Evolutionary conservation across 75 land plant genomes (phyloP).

Genomic region (Larix kaempferi): DNA sequence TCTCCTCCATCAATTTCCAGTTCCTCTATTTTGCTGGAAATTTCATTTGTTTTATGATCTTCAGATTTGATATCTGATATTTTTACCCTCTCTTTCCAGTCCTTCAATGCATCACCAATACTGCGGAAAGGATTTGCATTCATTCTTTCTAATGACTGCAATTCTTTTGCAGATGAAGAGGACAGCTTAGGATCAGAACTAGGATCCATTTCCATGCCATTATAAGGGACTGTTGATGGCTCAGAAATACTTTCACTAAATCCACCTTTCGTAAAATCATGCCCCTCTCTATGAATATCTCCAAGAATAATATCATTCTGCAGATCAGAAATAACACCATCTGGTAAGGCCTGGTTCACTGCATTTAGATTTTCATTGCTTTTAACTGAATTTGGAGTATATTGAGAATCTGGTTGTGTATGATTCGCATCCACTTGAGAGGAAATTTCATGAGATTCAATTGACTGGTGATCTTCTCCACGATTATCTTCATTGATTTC

Average conservation of each 20-base stretch:
- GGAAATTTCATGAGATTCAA: conserved; percentile 8
- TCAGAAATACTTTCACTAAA: conserved; percentile 21
- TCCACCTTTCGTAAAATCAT: conserved; percentile 21
- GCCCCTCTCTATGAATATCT: conserved; percentile 5
- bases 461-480: conserved; percentile 18
- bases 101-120: conserved; percentile 85
- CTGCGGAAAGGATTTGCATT: conserved; percentile 78
- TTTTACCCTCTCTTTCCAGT: conserved; percentile 87
- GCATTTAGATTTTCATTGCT: conserved; percentile 5
- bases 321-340: conserved; percentile 1
- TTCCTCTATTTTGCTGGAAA: conserved; percentile 18
- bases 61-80: conserved; percentile 25
- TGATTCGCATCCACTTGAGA: conserved; percentile 10
- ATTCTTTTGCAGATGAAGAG: conserved; percentile 14
- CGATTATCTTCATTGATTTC: conserved; percentile 2
- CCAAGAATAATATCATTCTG: conserved; percentile 8
- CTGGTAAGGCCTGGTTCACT: background rate
- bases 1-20: conserved; percentile 44
- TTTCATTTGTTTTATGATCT: conserved; percentile 32
- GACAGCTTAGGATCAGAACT: conserved; percentile 20
- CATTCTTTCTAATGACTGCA: conserved; percentile 24
- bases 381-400: conserved; percentile 3
- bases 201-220: conserved; percentile 20
- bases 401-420: conserved; percentile 8
- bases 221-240: conserved; percentile 18